These are phyloP conservation scores for Aeminium ludgeri DNA, from an alignment of 495 filamentous ascomycete species.

Conservation along the genomic window DNA sequence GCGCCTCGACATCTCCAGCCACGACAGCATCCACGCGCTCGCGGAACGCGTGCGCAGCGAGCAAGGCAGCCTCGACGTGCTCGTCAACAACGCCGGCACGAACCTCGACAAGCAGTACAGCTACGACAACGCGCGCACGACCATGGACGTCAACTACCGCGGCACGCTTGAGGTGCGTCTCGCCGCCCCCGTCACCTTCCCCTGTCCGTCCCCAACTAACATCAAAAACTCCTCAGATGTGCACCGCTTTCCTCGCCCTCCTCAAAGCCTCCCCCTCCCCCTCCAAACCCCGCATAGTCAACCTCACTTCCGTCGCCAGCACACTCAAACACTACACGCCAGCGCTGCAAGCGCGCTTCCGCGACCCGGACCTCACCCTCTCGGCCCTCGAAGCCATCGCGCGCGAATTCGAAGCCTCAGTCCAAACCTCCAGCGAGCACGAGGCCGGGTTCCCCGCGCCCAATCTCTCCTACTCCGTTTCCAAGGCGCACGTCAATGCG, in stretches of 20 bases:
- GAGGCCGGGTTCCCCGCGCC: constrained; percentile 14
- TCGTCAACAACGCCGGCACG: constrained; percentile 17
- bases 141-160: constrained; percentile 16
- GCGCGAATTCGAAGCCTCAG: constrained; percentile 5
- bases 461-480: constrained; percentile 18
- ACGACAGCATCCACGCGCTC: constrained; percentile 8
- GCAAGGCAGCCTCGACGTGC: constrained; percentile 11
- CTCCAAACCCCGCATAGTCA: constrained; percentile 20
- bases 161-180: constrained; percentile 10
- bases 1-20: constrained; percentile 11
- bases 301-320: constrained; percentile 20
- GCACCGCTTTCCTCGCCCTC: constrained; percentile 10
- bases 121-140: constrained; percentile 12
- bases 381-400: constrained; percentile 5
- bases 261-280: no score
- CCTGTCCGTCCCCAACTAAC: not conserved
- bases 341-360: constrained; percentile 8
- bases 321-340: constrained; percentile 9
- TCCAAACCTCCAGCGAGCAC: constrained; percentile 4
- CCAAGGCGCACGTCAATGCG: constrained; percentile 23
- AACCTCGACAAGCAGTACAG: constrained; percentile 12
- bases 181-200: not conserved
- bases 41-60: not conserved
- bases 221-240: constrained; percentile 9
- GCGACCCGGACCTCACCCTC: constrained; percentile 2